Percentiles rank a stretch among this genome's conserved stretches.
These are phyloP conservation scores for Paraphoma chrysanthemicola DNA, from an alignment of 2,329 filamentous ascomycete species.

Conservation along the genomic window DNA sequence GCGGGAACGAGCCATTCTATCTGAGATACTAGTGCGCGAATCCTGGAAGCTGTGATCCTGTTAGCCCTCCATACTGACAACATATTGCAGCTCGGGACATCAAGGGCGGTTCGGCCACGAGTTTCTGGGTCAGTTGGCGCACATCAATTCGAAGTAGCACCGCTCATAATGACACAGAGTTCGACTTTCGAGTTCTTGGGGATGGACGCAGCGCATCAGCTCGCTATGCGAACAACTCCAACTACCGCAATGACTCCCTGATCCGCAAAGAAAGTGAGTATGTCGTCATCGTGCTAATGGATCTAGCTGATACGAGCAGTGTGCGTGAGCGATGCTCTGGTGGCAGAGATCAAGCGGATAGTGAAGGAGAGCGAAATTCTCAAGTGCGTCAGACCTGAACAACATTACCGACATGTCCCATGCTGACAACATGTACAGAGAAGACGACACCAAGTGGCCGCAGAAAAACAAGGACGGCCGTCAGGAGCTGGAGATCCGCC, in stretches of 20 bases:
- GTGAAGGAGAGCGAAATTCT: slow-evolving; percentile 97
- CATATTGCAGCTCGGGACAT: slow-evolving; percentile 80
- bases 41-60: not conserved
- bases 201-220: slow-evolving; percentile 93
- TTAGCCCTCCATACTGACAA: slow-evolving; percentile 12
- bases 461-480: slow-evolving; percentile 99
- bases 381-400: slow-evolving; percentile 68
- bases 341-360: slow-evolving; percentile 95
- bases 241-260: slow-evolving; percentile 97
- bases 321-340: slow-evolving; percentile 90
- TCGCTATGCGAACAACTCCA: slow-evolving; percentile 98
- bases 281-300: not conserved
- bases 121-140: slow-evolving; percentile 75
- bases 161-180: slow-evolving; percentile 67
- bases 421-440: slow-evolving; percentile 60
- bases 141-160: not conserved
- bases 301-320: slow-evolving; percentile 62
- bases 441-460: slow-evolving; percentile 98
- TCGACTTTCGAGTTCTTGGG: slow-evolving; percentile 91
- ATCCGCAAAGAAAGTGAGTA: slow-evolving; percentile 98
- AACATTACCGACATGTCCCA: too few species aligned
- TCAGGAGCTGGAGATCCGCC: slow-evolving; percentile 92
- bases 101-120: slow-evolving; percentile 97
- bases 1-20: slow-evolving; percentile 85
- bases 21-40: slow-evolving; percentile 89